Conservation (phyloP, 2,329 filamentous ascomycete species). For the Nothomitra cinnamomea region DNA sequence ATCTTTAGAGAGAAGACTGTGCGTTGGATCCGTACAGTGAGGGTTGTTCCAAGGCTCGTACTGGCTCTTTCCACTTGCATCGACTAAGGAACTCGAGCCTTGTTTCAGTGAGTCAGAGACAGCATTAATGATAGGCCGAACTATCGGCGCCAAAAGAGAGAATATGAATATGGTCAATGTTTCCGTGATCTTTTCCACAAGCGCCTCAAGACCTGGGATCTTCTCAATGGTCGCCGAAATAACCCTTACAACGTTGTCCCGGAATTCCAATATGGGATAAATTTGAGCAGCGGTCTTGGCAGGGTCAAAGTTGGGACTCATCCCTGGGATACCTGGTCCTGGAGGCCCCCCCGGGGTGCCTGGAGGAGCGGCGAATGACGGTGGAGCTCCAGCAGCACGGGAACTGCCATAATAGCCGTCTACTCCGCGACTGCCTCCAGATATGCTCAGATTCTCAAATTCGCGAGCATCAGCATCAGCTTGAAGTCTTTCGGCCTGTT, state of each 20-base stretch:
- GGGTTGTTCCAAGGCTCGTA: conserved; percentile 67
- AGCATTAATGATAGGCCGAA: conserved; percentile 77
- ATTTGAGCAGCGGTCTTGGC: conserved; percentile 64
- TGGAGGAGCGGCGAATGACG: conserved; percentile 24
- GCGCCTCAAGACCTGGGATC: conserved; percentile 71
- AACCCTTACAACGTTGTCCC: conserved; percentile 80
- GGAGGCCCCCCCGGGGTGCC: conserved; percentile 27
- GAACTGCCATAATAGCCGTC: conserved; percentile 19
- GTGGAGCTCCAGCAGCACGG: conserved; percentile 19
- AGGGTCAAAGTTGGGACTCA: conserved; percentile 61
- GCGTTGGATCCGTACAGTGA: conserved; percentile 58
- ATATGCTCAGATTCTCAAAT: conserved; percentile 17
- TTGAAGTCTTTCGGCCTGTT: conserved; percentile 30
- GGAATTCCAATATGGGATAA: conserved; percentile 85
- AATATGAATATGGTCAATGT: conserved; percentile 83
- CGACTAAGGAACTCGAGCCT: conserved; percentile 57
- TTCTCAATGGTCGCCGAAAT: conserved; percentile 78
- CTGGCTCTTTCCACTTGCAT: conserved; percentile 54
- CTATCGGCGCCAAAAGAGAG: conserved; percentile 76
- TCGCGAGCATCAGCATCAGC: conserved; percentile 30
- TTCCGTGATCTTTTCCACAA: conserved; percentile 91
- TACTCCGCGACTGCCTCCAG: conserved; percentile 31
- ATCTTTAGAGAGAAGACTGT: conserved; percentile 71
- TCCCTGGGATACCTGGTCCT: conserved; percentile 46
- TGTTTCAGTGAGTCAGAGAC: conserved; percentile 73